Evolutionary conservation across 768 basidiomycete species (phyloP).

Genomic region (Lentinula sp.): DNA sequence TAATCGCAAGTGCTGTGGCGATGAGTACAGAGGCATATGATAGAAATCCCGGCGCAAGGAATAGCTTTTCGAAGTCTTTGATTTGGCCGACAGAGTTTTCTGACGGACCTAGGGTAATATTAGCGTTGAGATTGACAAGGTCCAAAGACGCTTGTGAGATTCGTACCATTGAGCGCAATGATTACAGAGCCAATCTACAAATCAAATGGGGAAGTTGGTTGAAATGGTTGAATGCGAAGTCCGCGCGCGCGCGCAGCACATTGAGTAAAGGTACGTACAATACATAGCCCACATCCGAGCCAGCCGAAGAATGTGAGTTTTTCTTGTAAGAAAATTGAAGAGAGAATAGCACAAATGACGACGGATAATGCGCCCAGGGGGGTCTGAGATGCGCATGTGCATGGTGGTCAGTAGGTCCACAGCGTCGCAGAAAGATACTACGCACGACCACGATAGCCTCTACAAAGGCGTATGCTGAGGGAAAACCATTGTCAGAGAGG

Average conservation of each 20-base stretch:
- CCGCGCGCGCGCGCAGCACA: not conserved
- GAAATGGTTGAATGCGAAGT: not conserved
- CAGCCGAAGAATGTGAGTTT: slow-evolving; percentile 94
- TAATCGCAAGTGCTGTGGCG: slow-evolving; percentile 56
- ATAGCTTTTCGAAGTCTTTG: slow-evolving; percentile 66
- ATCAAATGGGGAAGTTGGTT: not conserved
- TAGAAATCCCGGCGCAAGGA: slow-evolving; percentile 81
- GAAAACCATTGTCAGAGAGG: not conserved
- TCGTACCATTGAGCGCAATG: slow-evolving; percentile 79
- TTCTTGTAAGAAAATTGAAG: slow-evolving; percentile 91
- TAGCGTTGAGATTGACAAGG: slow-evolving; percentile 6
- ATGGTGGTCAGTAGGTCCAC: slow-evolving; percentile 1
- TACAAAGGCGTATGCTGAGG: slow-evolving; percentile 77
- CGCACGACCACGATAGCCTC: slow-evolving; percentile 88
- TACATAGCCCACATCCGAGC: slow-evolving; percentile 89
- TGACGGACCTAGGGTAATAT: slow-evolving; percentile 44
- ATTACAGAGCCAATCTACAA: slow-evolving; percentile 75
- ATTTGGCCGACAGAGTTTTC: slow-evolving; percentile 71
- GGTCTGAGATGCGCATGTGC: slow-evolving; percentile 42
- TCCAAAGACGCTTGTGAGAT: not conserved
- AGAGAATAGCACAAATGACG: slow-evolving; percentile 89
- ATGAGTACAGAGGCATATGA: slow-evolving; percentile 64
- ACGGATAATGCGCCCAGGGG: slow-evolving; percentile 96
- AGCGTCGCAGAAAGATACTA: slow-evolving; percentile 11
- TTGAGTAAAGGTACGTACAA: slow-evolving; percentile 45